Evolutionary conservation across 306 rosid species (phyloP), one percentile per base, ranked within the genome.

Genomic region (Gastrolobium villosum): DNA sequence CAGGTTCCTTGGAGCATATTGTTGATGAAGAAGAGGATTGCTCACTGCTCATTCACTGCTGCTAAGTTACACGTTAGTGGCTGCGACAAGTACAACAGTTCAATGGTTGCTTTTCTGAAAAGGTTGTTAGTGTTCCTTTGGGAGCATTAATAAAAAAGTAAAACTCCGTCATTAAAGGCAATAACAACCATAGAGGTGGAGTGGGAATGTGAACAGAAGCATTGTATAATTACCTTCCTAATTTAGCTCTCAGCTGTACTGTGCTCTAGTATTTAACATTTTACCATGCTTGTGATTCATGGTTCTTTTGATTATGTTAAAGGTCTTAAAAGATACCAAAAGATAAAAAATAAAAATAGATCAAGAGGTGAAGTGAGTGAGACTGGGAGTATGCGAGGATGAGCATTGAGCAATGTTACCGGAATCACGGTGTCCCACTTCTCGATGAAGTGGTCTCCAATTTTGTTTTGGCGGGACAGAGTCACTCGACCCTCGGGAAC

Each of bases 1-100:
- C 81, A 87, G 86, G 74, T 76, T 79, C 65, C 66, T 70, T 69
- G 75, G 5, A 85, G 49, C 98, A 94, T 20, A 20, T 94, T 67
- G 87, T 91, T 30, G 73, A 3, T 13, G 76, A 15, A 57, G 84
- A 34, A 81, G 72, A 62, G 53, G n/a, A 5, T 4, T 8, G 37
- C 0, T 35, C 56, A 4, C 11, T 15, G 49, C n/a, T 56, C 14
- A 30, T 56, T 56, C 1, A 30, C 6, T 2, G 15, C 36, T 20
- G 26, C 26, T 20, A 20, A 20, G 26, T 20, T 20, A 20, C 26
- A 20, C 32, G 52, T 11, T 46, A 46, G n/a, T 1, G 3, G 52
- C 26, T 10, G 52, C 10, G n/a, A 10, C 1, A 20, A 20, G 26
- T 46, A 13, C 43, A 10, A 60, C 34, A 74, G 46, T 48, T 5